These are phyloP conservation scores for Amorphotheca resinae DNA, from an alignment of 495 filamentous ascomycete species.

Conservation along the genomic window DNA sequence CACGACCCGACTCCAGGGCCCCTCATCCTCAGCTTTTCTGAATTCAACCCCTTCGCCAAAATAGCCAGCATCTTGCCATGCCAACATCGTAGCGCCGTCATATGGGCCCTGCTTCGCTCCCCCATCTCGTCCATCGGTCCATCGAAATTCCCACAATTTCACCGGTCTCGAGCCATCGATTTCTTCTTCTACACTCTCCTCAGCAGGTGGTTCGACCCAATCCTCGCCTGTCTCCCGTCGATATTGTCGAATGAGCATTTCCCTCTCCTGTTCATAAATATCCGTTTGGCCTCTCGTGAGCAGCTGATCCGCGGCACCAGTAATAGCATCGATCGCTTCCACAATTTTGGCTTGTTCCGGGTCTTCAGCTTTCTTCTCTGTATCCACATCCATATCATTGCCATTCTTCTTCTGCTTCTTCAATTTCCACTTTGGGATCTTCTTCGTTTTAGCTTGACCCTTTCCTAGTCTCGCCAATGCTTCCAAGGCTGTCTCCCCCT, in stretches of 20 bases:
- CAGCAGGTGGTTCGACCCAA: conserved; percentile 57
- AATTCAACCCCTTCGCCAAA: conserved; percentile 94
- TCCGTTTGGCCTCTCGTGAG: conserved; percentile 69
- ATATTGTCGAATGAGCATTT: conserved; percentile 71
- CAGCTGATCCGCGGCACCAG: conserved; percentile 76
- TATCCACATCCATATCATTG: conserved; percentile 58
- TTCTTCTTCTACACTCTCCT: conserved; percentile 7
- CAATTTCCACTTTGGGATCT: conserved; percentile 46
- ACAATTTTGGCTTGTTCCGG: conserved; percentile 56
- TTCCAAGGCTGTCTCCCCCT: conserved; percentile 80
- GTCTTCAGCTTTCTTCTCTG: conserved; percentile 39
- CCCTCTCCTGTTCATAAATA: conserved; percentile 83
- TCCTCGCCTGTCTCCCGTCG: conserved; percentile 77
- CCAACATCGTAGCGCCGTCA: conserved; percentile 68
- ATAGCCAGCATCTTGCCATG: conserved; percentile 83
- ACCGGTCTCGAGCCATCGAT: conserved; percentile 11
- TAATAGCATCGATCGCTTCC: conserved; percentile 67
- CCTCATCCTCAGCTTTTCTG: conserved; percentile 43
- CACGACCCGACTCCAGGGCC: conserved; percentile 47
- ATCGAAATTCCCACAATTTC: conserved; percentile 79
- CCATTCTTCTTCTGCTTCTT: conserved; percentile 37
- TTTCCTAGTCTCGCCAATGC: conserved; percentile 73
- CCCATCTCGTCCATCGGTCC: conserved; percentile 79
- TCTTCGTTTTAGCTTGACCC: conserved; percentile 52
- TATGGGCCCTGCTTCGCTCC: conserved; percentile 76